Conservation (phyloP, 345 rosid genomes). For the Noccaea bulbosa region DNA sequence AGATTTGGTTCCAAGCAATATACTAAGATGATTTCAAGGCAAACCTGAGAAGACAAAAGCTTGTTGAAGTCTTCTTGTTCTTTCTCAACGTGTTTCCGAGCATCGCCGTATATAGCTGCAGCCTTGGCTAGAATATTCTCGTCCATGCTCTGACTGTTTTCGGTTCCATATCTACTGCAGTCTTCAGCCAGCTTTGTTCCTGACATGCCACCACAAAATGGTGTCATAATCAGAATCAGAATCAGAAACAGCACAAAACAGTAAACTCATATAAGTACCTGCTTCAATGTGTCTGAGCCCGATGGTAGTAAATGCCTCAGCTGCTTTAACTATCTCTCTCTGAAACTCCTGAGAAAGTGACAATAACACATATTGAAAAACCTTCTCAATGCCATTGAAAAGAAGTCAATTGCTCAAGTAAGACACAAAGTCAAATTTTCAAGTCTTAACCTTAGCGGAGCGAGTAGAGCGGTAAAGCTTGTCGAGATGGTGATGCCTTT, state of each 20-base stretch:
- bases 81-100: slow-evolving; percentile 82
- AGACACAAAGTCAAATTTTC: background rate
- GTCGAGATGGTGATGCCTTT: slow-evolving; percentile 91
- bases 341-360: slow-evolving; percentile 79
- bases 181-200: slow-evolving; percentile 93
- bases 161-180: slow-evolving; percentile 83
- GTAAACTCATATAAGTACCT: slow-evolving; percentile 50
- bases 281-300: slow-evolving; percentile 87
- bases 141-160: slow-evolving; percentile 63
- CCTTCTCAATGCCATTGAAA: background rate
- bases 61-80: slow-evolving; percentile 86
- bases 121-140: slow-evolving; percentile 84
- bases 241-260: background rate
- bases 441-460: slow-evolving; percentile 64
- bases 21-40: background rate
- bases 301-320: slow-evolving; percentile 71
- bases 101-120: slow-evolving; percentile 93
- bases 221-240: slow-evolving; percentile 3
- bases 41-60: slow-evolving; percentile 78
- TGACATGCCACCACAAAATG: slow-evolving; percentile 37
- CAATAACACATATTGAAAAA: slow-evolving; percentile 3
- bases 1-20: background rate
- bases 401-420: background rate
- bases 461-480: slow-evolving; percentile 86
- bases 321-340: slow-evolving; percentile 78